phyloP scores from a whole-genome alignment of 805 yeast species.

The Candida ulmi region DNA sequence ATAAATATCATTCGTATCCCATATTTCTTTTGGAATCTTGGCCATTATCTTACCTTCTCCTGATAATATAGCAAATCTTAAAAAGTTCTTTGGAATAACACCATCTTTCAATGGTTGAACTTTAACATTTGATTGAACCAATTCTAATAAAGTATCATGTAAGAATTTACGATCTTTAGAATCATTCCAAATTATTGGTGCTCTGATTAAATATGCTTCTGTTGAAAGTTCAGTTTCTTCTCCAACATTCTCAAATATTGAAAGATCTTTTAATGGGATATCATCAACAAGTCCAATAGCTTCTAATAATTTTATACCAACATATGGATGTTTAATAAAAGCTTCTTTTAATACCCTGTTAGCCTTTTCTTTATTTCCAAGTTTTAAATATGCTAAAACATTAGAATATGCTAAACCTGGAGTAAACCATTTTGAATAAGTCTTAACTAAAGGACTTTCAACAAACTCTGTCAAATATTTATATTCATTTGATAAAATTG shows the following conservation, averaged over 20 bases:
- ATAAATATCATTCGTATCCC: slow-evolving; percentile 55
- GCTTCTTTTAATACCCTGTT: slow-evolving; percentile 42
- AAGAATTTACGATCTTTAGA: slow-evolving; percentile 41
- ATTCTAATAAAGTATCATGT: slow-evolving; percentile 31
- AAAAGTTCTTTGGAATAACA: slow-evolving; percentile 50
- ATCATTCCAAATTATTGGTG: slow-evolving; percentile 50
- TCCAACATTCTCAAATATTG: slow-evolving; percentile 19
- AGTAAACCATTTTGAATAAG: slow-evolving; percentile 63
- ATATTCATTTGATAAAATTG: slow-evolving; percentile 59
- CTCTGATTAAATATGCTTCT: slow-evolving; percentile 56
- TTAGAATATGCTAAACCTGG: slow-evolving; percentile 66
- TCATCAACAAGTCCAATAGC: slow-evolving; percentile 32
- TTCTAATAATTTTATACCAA: slow-evolving; percentile 46
- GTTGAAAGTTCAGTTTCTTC: slow-evolving; percentile 33
- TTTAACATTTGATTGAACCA: slow-evolving; percentile 15
- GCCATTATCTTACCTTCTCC: slow-evolving; percentile 72
- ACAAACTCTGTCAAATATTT: slow-evolving; percentile 54
- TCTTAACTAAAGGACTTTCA: slow-evolving; percentile 47
- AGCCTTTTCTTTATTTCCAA: slow-evolving; percentile 41
- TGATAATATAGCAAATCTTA: slow-evolving; percentile 64
- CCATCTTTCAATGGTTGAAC: slow-evolving; percentile 15
- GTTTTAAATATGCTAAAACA: slow-evolving; percentile 53
- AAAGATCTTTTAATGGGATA: slow-evolving; percentile 24
- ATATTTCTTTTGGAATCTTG: slow-evolving; percentile 53
- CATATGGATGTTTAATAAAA: slow-evolving; percentile 49